These are phyloP conservation scores for Dipodascus albidus DNA, from an alignment of 805 yeast genomes.

Conservation along the genomic window DNA sequence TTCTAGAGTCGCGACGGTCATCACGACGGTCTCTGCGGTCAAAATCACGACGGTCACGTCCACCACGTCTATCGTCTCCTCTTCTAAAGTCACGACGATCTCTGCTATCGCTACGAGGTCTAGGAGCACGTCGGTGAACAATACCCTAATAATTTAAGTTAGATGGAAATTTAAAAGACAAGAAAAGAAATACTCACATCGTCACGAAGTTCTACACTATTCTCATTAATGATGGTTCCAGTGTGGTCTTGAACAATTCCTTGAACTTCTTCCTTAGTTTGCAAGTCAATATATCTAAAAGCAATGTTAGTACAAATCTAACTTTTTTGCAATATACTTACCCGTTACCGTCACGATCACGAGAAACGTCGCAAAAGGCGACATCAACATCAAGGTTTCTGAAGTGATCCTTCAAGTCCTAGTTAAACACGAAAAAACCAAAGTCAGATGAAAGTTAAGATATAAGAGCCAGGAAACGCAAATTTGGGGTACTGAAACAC, in stretches of 20 bases:
- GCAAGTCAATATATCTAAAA: slow-evolving; percentile 21
- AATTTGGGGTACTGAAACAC: neutral
- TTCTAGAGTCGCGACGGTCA: slow-evolving; percentile 16
- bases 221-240: slow-evolving; percentile 63
- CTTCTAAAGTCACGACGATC: neutral
- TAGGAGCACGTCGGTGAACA: slow-evolving; percentile 1
- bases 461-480: slow-evolving; percentile 6
- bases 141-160: neutral
- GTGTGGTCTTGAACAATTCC: slow-evolving; percentile 59
- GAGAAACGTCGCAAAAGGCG: slow-evolving; percentile 26
- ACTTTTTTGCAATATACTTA: slow-evolving; percentile 5
- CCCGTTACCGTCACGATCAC: slow-evolving; percentile 27
- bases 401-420: slow-evolving; percentile 61
- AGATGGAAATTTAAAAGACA: neutral
- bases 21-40: slow-evolving; percentile 8
- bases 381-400: slow-evolving; percentile 45
- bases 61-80: neutral
- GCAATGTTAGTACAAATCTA: neutral
- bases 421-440: slow-evolving; percentile 7
- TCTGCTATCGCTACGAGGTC: neutral
- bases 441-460: slow-evolving; percentile 15
- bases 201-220: slow-evolving; percentile 56
- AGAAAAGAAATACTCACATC: slow-evolving; percentile 31
- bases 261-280: slow-evolving; percentile 56
- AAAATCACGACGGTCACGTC: neutral